Conservation (phyloP, 2,329 filamentous ascomycete genomes). For the Hypoxylon sp. region DNA sequence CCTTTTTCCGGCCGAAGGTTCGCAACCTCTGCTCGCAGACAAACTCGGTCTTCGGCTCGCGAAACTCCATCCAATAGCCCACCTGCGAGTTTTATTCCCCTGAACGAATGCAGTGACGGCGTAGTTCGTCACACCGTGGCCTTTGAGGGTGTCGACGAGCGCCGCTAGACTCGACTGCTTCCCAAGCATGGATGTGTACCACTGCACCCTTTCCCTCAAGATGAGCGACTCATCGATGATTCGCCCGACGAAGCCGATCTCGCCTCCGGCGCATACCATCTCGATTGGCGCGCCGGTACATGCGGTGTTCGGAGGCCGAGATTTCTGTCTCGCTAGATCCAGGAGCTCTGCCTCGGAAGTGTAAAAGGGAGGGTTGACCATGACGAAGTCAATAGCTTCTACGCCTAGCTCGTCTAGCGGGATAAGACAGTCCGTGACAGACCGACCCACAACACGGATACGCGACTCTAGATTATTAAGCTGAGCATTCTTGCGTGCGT, state of each 20-base stretch:
- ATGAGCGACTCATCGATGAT: constrained; percentile 77
- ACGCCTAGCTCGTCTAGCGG: constrained; percentile 68
- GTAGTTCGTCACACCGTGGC: constrained; percentile 76
- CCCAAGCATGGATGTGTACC: constrained; percentile 94
- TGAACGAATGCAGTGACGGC: constrained; percentile 85
- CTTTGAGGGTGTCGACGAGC: constrained; percentile 70
- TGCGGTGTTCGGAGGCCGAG: constrained; percentile 75
- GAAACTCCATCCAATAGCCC: constrained; percentile 93
- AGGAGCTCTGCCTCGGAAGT: constrained; percentile 76
- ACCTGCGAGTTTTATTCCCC: constrained; percentile 81
- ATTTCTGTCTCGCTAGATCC: constrained; percentile 73
- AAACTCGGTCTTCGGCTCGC: constrained; percentile 70
- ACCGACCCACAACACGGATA: constrained; percentile 72
- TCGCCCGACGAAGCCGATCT: constrained; percentile 77
- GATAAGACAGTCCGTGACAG: constrained; percentile 68
- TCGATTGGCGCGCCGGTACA: constrained; percentile 83
- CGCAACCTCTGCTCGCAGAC: constrained; percentile 59
- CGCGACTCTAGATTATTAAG: constrained; percentile 73
- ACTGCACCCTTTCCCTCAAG: constrained; percentile 73
- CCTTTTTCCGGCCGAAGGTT: constrained; percentile 56
- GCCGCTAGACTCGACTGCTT: constrained; percentile 77
- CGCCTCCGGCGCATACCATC: constrained; percentile 87
- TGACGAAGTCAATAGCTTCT: constrained; percentile 78
- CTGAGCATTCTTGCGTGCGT: constrained; percentile 74
- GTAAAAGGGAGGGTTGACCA: constrained; percentile 98